Evolutionary conservation across 345 rosid species (phyloP), one percentile per base, ranked within the genome.

Genomic region (Eucalyptus sp.): DNA sequence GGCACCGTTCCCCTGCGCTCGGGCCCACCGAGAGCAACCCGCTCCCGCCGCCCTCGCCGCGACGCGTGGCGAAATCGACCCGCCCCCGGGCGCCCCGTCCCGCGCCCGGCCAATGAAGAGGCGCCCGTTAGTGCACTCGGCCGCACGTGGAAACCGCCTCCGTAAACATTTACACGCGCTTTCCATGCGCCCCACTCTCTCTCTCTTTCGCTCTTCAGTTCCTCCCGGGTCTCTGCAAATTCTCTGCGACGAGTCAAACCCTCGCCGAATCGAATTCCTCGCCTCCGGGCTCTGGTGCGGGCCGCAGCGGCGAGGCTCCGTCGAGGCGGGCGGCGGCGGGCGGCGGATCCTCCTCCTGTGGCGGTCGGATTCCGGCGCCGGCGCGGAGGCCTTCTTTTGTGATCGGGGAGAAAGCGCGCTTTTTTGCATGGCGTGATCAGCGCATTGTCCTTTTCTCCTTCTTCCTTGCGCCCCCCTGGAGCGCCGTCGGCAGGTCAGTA

Each of bases 1-100:
- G 44, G 29, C 24, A 22, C 1, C 29, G 2, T 7, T 76, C 29
- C 44, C 84, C 84, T 20, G 84, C 29, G 84, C 48, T 41, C 48
- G 4, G 5, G 9, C 24, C 84, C 29, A 20, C 9, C 5, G 29
- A 1, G 25, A 37, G 12, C 2, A 20, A 0, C 29, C 29, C 24
- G 2, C 15, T 20, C 2, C 27, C 29, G 9, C 1, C 1, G 8
- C 13, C 15, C 14, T 3, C 3, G 48, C 29, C 29, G 16, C 27
- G 84, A 76, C 48, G 25, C 46, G 48, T 22, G 84, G 25, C 48
- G 25, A 10, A 11, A 76, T 6, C 4, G 4, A 18, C 4, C 4
- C 2, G 11, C 43, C 43, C 81, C 7, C 25, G 13, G 2, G 13
- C 24, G 11, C 18, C 25, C 29, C 13, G 25, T 11, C 83, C 43